Evolutionary conservation across 768 basidiomycete genomes (phyloP).

Genomic region (Lactifluus piperatus): DNA sequence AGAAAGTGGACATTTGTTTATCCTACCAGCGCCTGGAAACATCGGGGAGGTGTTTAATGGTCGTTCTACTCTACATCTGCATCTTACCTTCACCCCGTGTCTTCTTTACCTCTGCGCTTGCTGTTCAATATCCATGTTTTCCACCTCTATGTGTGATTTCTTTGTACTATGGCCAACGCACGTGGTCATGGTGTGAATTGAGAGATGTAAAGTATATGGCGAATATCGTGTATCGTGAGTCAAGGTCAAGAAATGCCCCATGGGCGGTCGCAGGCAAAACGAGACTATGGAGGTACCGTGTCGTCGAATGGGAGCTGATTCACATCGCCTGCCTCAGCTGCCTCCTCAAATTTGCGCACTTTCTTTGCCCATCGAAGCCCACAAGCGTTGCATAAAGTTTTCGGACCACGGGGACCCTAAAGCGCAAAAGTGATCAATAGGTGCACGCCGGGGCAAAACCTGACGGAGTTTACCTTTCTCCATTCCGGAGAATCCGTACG

Average conservation of each 20-base stretch:
- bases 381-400: constrained; percentile 97
- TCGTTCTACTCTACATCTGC: constrained; percentile 16
- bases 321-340: constrained; percentile 24
- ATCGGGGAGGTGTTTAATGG: constrained; percentile 20
- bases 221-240: not conserved
- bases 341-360: constrained; percentile 37
- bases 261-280: not conserved
- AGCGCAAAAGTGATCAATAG: not conserved
- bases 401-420: constrained; percentile 88
- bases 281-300: constrained; percentile 16
- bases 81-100: constrained; percentile 18
- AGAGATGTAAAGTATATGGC: not conserved
- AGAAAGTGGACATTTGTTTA: constrained; percentile 19
- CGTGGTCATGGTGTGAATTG: not conserved
- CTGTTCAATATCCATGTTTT: constrained; percentile 18
- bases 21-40: constrained; percentile 17
- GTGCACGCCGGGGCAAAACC: not conserved
- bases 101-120: constrained; percentile 16
- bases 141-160: constrained; percentile 6
- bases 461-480: constrained; percentile 56
- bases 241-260: not conserved
- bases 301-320: constrained; percentile 18
- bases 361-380: constrained; percentile 90
- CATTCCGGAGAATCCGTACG: constrained; percentile 96
- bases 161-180: not conserved